Base-by-base conservation (phyloP, 305 asterid species). In the Fraxinus paxiana region DNA sequence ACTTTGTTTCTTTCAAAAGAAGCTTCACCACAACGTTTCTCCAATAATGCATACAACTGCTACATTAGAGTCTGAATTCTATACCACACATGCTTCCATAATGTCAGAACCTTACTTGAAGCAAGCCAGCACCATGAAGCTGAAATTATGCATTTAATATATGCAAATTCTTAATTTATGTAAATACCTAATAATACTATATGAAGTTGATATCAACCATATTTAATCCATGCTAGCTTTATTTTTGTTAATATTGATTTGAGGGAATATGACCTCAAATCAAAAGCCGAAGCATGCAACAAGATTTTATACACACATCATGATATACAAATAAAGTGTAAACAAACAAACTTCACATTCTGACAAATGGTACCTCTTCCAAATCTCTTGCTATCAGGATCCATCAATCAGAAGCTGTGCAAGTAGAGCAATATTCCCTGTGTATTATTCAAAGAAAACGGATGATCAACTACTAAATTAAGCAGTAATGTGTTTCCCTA, bases 321-420 rank as follows among this genome's bases (percentile, higher is more conserved):
- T 6, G 15, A 28, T 54, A 26, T 34, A 22, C 6, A 51, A 48
- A 54, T 31, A 77, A 43, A 13, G 4, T 18, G 67, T 43, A 17
- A 69, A 59, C 20, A 76, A 70, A 59, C 34, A 17, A 65, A 81
- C 24, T 10, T 20, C 37, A 2, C 6, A 35, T 71, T 28, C 18
- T 38, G n/a, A 13, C 38, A 75, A 17, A 54, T 74, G 80, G 71
- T 26, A 82, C 82, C 76, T 78, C 76, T 38, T 82, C 72, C 79
- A 38, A 78, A 82, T 71, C 73, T 77, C 12, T 33, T 82, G 61
- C 75, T 10, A 77, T 78, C 85, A 77, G 63, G 79, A 71, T 82
- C 79, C 82, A 77, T 71, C 59, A 12, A 75, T 75, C 78, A 43
- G 38, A 18, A 24, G 54, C 63, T 43, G 4, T 31, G 3, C 37